Percentiles rank a stretch among this genome's conserved stretches.
phyloP scores from a whole-genome alignment of 345 rosid genomes.

The Kandelia obovata region DNA sequence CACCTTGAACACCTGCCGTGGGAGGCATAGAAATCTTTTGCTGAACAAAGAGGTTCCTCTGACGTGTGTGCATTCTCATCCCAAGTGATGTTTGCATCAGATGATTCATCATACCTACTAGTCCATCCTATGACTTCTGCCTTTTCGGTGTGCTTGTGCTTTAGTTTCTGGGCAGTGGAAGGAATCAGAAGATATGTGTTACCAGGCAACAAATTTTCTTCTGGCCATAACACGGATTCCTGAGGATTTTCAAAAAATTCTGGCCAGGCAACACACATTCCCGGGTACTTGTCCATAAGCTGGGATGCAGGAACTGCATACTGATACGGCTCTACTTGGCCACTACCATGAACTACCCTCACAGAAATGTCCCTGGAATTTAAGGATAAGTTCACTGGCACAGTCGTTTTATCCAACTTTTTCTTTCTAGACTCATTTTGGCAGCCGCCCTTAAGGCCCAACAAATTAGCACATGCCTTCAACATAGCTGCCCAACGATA shows the following conservation, averaged over 20 bases:
- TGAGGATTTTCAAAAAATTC: conserved; percentile 47
- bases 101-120: conserved; percentile 13
- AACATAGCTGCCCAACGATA: conserved; percentile 27
- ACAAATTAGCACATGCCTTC: conserved; percentile 26
- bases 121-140: conserved; percentile 16
- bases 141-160: conserved; percentile 26
- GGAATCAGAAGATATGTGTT: conserved; percentile 49
- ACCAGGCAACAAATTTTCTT: conserved; percentile 45
- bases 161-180: conserved; percentile 45
- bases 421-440: conserved; percentile 15
- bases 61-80: conserved; percentile 20
- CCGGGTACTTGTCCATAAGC: conserved; percentile 54
- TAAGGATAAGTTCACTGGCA: conserved; percentile 23
- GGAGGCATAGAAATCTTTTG: conserved; percentile 43
- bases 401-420: conserved; percentile 15
- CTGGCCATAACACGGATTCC: conserved; percentile 40
- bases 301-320: conserved; percentile 37
- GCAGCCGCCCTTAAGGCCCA: conserved; percentile 21
- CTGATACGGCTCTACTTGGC: conserved; percentile 43
- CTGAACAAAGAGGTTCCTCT: conserved; percentile 35
- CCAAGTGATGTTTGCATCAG: conserved; percentile 36
- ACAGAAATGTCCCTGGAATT: conserved; percentile 35
- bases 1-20: conserved; percentile 20
- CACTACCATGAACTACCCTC: conserved; percentile 58
- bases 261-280: conserved; percentile 47